A percentile compares a stretch with the other conserved stretches of the same genome.
Evolutionary conservation across 176 grass and related monocot genomes (phyloP).

Genomic region (Calamus simplicifolius): DNA sequence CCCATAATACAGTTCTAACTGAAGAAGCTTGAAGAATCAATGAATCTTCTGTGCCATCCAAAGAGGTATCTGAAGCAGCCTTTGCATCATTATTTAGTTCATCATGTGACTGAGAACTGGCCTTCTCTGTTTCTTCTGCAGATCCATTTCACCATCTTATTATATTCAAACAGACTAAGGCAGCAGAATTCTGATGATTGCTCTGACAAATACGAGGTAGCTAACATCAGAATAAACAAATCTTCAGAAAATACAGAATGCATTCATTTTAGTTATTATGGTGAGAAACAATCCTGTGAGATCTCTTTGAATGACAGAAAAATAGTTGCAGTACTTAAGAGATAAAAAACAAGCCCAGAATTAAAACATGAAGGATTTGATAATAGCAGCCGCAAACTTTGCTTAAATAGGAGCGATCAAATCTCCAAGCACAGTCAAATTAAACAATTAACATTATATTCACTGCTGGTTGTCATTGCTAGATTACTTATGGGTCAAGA

Average conservation of each 20-base stretch:
- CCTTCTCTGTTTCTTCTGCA: conserved; percentile 25
- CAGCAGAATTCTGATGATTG: neutral
- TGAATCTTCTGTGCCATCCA: conserved; percentile 5
- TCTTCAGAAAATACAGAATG: neutral
- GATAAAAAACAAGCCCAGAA: too few relatives aligned
- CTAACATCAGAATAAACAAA: neutral
- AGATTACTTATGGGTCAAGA: too few relatives aligned
- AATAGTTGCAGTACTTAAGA: too few relatives aligned
- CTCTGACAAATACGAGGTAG: neutral
- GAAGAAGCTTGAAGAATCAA: conserved; percentile 23
- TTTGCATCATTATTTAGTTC: conserved; percentile 21
- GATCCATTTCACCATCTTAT: conserved; percentile 5
- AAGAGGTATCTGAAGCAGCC: conserved; percentile 8
- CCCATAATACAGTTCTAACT: conserved; percentile 43
- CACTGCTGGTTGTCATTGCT: too few relatives aligned
- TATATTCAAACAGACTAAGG: neutral
- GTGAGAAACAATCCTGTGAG: too few relatives aligned
- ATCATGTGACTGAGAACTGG: conserved; percentile 15
- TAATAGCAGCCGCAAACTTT: too few relatives aligned
- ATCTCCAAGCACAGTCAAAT: too few relatives aligned
- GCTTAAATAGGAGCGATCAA: too few relatives aligned
- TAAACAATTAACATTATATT: too few relatives aligned
- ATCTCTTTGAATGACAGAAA: too few relatives aligned
- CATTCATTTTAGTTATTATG: neutral
- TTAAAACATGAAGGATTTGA: too few relatives aligned